Base-by-base conservation (phyloP, 345 rosid genomes). In the Dimocarpus longan region DNA sequence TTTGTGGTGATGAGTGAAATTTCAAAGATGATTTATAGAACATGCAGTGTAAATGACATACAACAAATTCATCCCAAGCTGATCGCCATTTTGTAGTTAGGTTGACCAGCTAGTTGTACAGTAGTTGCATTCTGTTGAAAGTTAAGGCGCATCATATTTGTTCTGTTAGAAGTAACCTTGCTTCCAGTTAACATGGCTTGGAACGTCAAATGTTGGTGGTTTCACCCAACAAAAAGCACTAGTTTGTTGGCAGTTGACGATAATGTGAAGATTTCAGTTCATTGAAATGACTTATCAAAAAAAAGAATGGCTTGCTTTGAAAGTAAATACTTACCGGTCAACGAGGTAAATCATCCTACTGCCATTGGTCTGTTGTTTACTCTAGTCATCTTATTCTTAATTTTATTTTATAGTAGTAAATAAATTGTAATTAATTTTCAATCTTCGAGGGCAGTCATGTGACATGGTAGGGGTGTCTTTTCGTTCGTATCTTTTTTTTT, bases 231-330 rank as follows among this genome's bases (percentile, higher is more conserved):
- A 6, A 63, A 9, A 63, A 24, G 63, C 18, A 24, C 59, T 16
- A 40, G 70, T 77, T 69, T 56, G 80, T 74, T 77, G 72, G 79
- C 73, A 26, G 8, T 32, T 9, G 12, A 57, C 59, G 46, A 43
- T 4, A 42, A 40, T 81, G 71, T 19, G 5, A 2, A 72, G 62
- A 77, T 48, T 10, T 39, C 8, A 68, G 40, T 5, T 63, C 59
- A 56, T 64, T 28, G 69, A 40, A 59, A 10, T 44, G 73, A 63
- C 74, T 46, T 46, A 46, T 46, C 52, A 46, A 46, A 46, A 11
- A 10, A 46, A 46, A 0, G 5, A 1, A 7, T 46, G 8, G 52
- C 52, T 78, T 67, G 71, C 43, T 77, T 68, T 50, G 52, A 26
- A 83, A 66, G 81, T 10, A 44, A 59, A 16, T 18, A 15, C 44